A percentile compares a stretch with the other conserved stretches of the same genome.
Evolutionary conservation across 179 eudicot genomes (phyloP).

Genomic region (Beta lomatogona): DNA sequence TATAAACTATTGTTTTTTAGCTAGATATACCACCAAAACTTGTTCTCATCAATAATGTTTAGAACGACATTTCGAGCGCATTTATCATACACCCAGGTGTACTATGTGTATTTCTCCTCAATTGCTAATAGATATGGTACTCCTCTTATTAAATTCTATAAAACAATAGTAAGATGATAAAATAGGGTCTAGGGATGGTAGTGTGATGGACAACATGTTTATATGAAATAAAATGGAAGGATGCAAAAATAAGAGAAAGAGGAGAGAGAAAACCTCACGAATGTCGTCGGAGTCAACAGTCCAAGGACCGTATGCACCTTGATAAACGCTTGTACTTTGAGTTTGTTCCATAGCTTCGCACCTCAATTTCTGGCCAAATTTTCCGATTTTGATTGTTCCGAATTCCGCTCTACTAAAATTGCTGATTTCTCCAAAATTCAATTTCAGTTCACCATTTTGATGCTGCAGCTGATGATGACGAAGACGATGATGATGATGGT

Average conservation of each 20-base stretch:
- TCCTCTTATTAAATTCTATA: no score
- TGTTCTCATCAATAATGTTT: no score
- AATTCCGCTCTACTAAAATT: neutral
- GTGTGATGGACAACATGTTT: no score
- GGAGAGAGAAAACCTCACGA: constrained; percentile 56
- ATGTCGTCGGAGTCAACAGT: constrained; percentile 64
- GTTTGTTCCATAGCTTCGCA: constrained; percentile 35
- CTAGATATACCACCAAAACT: no score
- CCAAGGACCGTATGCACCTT: constrained; percentile 91
- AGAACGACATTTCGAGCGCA: no score
- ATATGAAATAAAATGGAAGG: no score
- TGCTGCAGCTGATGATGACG: neutral
- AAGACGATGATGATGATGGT: neutral
- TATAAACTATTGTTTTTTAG: no score
- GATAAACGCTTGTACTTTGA: constrained; percentile 28
- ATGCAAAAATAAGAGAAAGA: neutral
- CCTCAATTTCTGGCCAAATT: neutral
- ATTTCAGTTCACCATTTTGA: neutral
- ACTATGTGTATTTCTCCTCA: no score
- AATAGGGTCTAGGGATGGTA: no score
- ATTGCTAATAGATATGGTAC: no score
- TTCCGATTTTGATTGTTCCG: neutral
- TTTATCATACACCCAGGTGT: no score
- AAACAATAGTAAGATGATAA: no score
- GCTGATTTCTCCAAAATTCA: neutral